Conservation (phyloP, 2,329 filamentous ascomycete genomes). For the Alternaria sp. region DNA sequence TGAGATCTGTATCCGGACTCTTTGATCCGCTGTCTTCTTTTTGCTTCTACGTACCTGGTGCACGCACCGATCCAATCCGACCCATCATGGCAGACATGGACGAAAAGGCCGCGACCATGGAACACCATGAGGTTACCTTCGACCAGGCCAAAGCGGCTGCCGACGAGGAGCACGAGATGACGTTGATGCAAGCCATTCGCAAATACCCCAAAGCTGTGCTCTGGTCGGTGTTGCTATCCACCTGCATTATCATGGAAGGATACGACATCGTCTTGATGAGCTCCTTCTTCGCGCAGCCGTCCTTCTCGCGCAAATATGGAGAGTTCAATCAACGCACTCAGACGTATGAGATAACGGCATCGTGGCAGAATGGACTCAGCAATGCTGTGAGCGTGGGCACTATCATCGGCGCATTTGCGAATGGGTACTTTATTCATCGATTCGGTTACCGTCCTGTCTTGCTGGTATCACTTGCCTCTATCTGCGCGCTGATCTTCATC, state of each 20-base stretch:
- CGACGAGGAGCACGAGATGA: conserved; percentile 37
- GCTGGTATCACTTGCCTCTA: conserved; percentile 17
- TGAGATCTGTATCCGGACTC: not conserved
- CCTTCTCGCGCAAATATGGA: conserved; percentile 51
- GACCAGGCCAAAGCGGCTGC: conserved; percentile 14
- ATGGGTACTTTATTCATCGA: conserved; percentile 46
- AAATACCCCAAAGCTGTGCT: conserved; percentile 82
- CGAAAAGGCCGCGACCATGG: conserved; percentile 5
- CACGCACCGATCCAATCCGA: not conserved
- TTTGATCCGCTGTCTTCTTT: not conserved
- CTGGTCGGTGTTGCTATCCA: conserved; percentile 82
- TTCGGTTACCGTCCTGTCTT: conserved; percentile 41
- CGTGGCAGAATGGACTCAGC: conserved; percentile 51
- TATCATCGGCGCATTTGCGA: conserved; percentile 49
- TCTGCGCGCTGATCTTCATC: conserved; percentile 26
- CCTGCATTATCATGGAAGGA: conserved; percentile 86
- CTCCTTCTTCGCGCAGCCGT: conserved; percentile 67
- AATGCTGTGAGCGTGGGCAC: conserved; percentile 51
- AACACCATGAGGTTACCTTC: conserved; percentile 11
- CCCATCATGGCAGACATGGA: not conserved
- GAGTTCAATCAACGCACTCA: conserved; percentile 30
- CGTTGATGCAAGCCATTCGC: conserved; percentile 71
- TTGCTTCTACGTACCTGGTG: not conserved
- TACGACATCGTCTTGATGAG: conserved; percentile 80
- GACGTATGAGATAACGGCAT: conserved; percentile 46